A percentile compares a stretch with the other conserved stretches of the same genome.
Evolutionary conservation across 2,329 filamentous ascomycete species (phyloP).

Genomic region (Sporothrix curviconia): DNA sequence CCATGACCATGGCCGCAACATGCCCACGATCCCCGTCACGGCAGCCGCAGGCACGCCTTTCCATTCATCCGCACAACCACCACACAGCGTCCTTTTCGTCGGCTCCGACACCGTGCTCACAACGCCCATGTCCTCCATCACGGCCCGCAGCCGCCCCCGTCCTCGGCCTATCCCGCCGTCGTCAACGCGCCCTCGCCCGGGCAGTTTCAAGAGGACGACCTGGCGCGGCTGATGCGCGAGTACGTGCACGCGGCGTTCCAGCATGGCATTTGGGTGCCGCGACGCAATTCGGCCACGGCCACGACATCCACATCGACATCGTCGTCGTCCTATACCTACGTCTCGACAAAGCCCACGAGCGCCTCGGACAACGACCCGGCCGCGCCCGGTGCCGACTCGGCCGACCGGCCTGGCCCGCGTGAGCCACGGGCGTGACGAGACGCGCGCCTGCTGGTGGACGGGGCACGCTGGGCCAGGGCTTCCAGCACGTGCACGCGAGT

Average conservation of each 20-base stretch:
- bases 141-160: not conserved
- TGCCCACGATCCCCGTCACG: not conserved
- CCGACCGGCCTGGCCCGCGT: too few species aligned
- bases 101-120: too few species aligned
- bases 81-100: too few species aligned
- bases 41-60: not conserved
- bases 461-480: slow-evolving; percentile 18
- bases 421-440: too few species aligned
- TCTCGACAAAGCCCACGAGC: not conserved
- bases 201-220: slow-evolving; percentile 23
- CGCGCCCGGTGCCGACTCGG: slow-evolving; percentile 18
- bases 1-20: too few species aligned
- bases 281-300: slow-evolving; percentile 10
- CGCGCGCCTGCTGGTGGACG: slow-evolving; percentile 18
- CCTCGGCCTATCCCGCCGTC: not conserved
- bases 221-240: slow-evolving; percentile 19
- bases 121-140: too few species aligned
- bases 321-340: not conserved
- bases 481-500: slow-evolving; percentile 19
- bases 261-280: slow-evolving; percentile 19
- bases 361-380: slow-evolving; percentile 14
- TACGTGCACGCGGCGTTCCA: slow-evolving; percentile 22
- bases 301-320: too few species aligned
- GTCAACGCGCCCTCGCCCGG: not conserved
- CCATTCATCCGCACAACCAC: not conserved